Percentiles rank a stretch among this genome's conserved stretches.
phyloP scores from a whole-genome alignment of 805 yeast genomes.

The Metschnikowia reukaufii region DNA sequence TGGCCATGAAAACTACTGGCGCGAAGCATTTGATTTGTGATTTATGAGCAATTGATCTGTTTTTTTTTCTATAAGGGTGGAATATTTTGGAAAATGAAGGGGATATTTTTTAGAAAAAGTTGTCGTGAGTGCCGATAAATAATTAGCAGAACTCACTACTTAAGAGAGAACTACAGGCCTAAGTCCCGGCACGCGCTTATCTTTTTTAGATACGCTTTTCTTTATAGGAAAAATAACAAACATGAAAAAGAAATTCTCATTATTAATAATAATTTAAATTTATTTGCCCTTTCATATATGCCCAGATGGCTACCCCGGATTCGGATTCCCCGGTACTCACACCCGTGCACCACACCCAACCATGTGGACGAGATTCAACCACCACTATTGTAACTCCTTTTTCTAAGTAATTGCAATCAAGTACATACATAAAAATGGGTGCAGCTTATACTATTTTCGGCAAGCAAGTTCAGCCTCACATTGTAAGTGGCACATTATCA shows the following conservation, averaged over 20 bases:
- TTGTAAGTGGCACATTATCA: slow-evolving; percentile 31
- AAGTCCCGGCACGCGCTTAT: no score
- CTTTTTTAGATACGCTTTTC: no score
- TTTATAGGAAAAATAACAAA: no score
- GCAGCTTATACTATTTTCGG: slow-evolving; percentile 45
- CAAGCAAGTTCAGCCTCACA: slow-evolving; percentile 45
- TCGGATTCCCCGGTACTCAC: not conserved
- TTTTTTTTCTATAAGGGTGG: not conserved
- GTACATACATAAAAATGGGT: slow-evolving; percentile 35
- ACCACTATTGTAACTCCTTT: not conserved
- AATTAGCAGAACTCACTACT: no score
- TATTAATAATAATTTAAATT: no score
- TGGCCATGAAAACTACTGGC: slow-evolving; percentile 60
- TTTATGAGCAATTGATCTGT: not conserved
- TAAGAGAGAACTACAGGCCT: no score
- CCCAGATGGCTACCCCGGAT: slow-evolving; percentile 9
- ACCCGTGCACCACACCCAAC: slow-evolving; percentile 11
- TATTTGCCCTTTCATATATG: not conserved
- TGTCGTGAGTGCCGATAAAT: no score
- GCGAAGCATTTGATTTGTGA: slow-evolving; percentile 18
- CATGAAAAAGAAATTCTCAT: no score
- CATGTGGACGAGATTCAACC: not conserved
- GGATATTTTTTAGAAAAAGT: no score
- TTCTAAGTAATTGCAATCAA: not conserved
- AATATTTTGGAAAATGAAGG: no score